These are phyloP conservation scores for Leishmania tarentolae DNA, from an alignment of 208 protist genomes.

Conservation along the genomic window DNA sequence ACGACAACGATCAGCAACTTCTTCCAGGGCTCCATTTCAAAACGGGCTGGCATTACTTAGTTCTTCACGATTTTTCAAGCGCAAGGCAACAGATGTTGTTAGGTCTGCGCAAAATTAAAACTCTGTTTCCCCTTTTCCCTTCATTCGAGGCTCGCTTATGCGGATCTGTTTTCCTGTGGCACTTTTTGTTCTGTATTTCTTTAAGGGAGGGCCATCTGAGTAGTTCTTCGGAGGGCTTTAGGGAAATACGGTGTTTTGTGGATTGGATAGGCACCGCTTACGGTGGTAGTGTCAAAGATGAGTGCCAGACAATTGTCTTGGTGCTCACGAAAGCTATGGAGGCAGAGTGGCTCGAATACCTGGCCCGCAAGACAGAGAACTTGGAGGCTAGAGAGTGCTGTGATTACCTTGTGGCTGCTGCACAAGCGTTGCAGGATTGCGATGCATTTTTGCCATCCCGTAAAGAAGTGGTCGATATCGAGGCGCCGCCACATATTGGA, in stretches of 20 bases:
- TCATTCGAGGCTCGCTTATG: constrained; percentile 47
- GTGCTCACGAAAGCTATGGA: constrained; percentile 47
- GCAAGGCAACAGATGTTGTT: constrained; percentile 45
- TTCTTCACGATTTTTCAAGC: constrained; percentile 44
- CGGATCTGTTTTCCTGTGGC: constrained; percentile 54
- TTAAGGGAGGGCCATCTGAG: constrained; percentile 39
- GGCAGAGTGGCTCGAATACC: constrained; percentile 53
- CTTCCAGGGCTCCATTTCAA: constrained; percentile 49
- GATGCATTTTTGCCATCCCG: constrained; percentile 32
- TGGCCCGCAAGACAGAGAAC: constrained; percentile 44
- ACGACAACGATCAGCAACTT: constrained; percentile 3
- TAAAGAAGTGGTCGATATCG: constrained; percentile 15
- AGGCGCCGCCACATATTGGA: constrained; percentile 43
- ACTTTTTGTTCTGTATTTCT: constrained; percentile 43
- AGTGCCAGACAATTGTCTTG: constrained; percentile 41
- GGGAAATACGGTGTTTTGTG: constrained; percentile 33
- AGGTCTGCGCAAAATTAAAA: constrained; percentile 34
- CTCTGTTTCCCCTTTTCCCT: constrained; percentile 39
- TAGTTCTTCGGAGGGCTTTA: constrained; percentile 37
- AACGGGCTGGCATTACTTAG: constrained; percentile 66
- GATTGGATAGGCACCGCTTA: constrained; percentile 50
- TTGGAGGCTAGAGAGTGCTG: constrained; percentile 17
- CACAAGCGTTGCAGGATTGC: constrained; percentile 40
- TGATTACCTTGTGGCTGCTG: constrained; percentile 42
- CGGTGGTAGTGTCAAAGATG: constrained; percentile 21